Evolutionary conservation across 2,329 filamentous ascomycete genomes (phyloP), one percentile per base, ranked within the genome.

Genomic region (Cladophialophora exuberans): DNA sequence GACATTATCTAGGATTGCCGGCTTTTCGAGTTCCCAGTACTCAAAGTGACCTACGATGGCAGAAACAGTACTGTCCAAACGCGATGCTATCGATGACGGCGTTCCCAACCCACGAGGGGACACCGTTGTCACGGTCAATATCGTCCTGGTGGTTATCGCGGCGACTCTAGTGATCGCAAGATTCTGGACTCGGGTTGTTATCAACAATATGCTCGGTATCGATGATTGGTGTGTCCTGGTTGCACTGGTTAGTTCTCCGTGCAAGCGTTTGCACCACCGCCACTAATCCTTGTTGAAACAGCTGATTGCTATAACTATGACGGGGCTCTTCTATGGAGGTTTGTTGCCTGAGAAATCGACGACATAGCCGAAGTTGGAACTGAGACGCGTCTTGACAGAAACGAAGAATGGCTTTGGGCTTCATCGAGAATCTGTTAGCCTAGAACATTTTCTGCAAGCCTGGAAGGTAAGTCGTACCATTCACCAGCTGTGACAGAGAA

Each of bases 331-430:
- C 6, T 41, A 49, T 26, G 46, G 46, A n/a, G 46, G 46, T 49
- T 28, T 38, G 46, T 31, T n/a, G 9, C 39, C 33, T 18, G 20
- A 15, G n/a, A 11, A 17, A 17, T 22, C 33, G 15, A 26, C 5
- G 7, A 15, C 13, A 13, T 3, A 15, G 15, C 5, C 11, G 10
- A 22, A 5, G 18, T 17, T 15, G 22, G 20, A 38, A 17, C 46
- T 49, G 33, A 49, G 15, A 11, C 10, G 15, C 23, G 17, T 26
- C 3, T 26, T n/a, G n/a, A 28, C 31, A 49, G 46, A 49, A 30
- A 39, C 46, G 31, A 30, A 49, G 35, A 49, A 49, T 49, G 46
- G 46, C 3, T 49, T 49, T 17, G 46, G 46, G 6, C 46, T 49
- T 17, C 46, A 49, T 20, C 20, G 23, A 49, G 46, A 15, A n/a